Conservation (phyloP, 306 rosid genomes). For the Fragaria vesca region DNA sequence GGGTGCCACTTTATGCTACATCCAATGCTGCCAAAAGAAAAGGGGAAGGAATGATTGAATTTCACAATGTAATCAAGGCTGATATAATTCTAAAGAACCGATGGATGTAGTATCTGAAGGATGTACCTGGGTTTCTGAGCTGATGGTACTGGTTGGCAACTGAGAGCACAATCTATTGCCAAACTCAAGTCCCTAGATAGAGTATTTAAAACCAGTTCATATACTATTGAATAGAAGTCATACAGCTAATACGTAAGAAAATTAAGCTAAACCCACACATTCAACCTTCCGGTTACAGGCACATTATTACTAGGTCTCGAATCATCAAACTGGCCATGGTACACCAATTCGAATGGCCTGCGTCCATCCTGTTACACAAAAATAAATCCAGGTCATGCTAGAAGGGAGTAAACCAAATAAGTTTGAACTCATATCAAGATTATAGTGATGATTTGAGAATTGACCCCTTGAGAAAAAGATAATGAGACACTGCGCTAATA, state of each 20-base stretch:
- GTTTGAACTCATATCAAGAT: constrained; percentile 10
- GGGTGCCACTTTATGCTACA: constrained; percentile 99
- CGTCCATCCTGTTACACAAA: constrained; percentile 74
- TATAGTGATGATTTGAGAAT: constrained; percentile 1
- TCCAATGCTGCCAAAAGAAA: constrained; percentile 65
- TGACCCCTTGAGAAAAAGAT: background rate
- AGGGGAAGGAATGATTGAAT: constrained; percentile 16
- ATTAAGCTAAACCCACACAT: constrained; percentile 19
- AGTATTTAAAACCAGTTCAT: constrained; percentile 28
- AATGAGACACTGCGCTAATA: constrained; percentile 12
- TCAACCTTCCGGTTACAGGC: constrained; percentile 86
- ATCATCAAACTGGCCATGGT: constrained; percentile 95
- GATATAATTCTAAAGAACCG: constrained; percentile 3
- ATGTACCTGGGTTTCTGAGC: constrained; percentile 71
- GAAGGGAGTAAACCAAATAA: background rate
- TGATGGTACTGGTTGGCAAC: constrained; percentile 65
- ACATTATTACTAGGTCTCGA: constrained; percentile 77
- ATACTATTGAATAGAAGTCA: constrained; percentile 23
- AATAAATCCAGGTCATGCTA: constrained; percentile 1
- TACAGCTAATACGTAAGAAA: background rate
- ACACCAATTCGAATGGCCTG: constrained; percentile 92
- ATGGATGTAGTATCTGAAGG: constrained; percentile 4
- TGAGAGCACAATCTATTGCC: constrained; percentile 84
- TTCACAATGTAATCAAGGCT: constrained; percentile 17
- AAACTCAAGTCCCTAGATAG: constrained; percentile 66